Evolutionary conservation across 345 rosid genomes (phyloP).

Genomic region (Cardamine chenopodiifolia): DNA sequence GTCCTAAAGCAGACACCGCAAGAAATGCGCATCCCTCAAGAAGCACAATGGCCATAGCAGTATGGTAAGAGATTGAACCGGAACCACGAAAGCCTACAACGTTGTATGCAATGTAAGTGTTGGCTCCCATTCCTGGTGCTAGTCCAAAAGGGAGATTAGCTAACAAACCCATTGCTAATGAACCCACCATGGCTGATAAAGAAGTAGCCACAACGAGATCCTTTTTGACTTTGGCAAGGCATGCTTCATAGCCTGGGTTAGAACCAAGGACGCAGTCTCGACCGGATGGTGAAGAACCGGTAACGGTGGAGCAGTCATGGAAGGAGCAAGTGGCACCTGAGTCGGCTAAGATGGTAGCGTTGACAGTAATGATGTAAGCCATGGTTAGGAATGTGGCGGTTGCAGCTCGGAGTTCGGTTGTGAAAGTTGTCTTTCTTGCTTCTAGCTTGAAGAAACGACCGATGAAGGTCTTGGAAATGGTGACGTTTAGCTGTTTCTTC

Average conservation of each 20-base stretch:
- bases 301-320: slow-evolving; percentile 55
- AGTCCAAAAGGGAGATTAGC: slow-evolving; percentile 83
- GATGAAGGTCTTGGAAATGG: slow-evolving; percentile 56
- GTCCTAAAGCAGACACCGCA: slow-evolving; percentile 59
- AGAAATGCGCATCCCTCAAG: slow-evolving; percentile 72
- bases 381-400: slow-evolving; percentile 94
- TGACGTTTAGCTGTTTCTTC: slow-evolving; percentile 61
- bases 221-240: slow-evolving; percentile 60
- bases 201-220: slow-evolving; percentile 83
- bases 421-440: slow-evolving; percentile 66
- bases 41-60: slow-evolving; percentile 72
- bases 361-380: slow-evolving; percentile 90
- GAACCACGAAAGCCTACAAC: slow-evolving; percentile 83
- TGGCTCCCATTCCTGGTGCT: slow-evolving; percentile 94
- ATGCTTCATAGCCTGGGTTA: slow-evolving; percentile 57
- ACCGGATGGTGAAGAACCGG: slow-evolving; percentile 44
- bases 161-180: slow-evolving; percentile 73
- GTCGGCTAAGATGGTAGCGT: slow-evolving; percentile 79
- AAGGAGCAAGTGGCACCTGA: slow-evolving; percentile 81
- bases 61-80: slow-evolving; percentile 64
- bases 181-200: slow-evolving; percentile 73
- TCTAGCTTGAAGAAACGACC: slow-evolving; percentile 78
- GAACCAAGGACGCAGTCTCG: slow-evolving; percentile 62
- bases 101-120: slow-evolving; percentile 80
- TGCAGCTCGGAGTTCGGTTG: slow-evolving; percentile 77